These are phyloP conservation scores for Sextonia rubra DNA, from an alignment of 164 flowering plant genomes.

Conservation along the genomic window DNA sequence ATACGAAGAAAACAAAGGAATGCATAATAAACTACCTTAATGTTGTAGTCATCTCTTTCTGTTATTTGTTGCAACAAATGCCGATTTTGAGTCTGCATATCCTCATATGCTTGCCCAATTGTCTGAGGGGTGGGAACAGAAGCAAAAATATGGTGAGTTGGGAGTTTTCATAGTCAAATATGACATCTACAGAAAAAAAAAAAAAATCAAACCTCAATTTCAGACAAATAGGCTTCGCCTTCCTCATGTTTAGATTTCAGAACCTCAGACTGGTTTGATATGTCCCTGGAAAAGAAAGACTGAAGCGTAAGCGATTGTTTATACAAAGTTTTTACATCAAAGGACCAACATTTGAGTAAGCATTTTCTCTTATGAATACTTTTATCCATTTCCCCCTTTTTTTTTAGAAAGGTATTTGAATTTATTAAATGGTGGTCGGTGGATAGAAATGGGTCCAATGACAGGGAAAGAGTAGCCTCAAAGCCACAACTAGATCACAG, in stretches of 20 bases:
- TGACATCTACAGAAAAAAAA: constrained; percentile 5
- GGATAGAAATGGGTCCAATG: no score
- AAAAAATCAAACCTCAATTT: constrained; percentile 72
- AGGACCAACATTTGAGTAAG: not conserved
- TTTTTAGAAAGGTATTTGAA: not conserved
- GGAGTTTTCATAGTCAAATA: not conserved
- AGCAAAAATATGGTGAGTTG: constrained; percentile 2
- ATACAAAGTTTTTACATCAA: not conserved
- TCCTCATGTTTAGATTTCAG: constrained; percentile 88
- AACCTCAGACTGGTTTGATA: constrained; percentile 43
- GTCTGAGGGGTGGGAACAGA: constrained; percentile 49
- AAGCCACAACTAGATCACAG: no score
- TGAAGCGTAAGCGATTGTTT: not conserved
- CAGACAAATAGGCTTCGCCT: constrained; percentile 80
- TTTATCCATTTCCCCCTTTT: no score
- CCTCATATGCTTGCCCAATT: constrained; percentile 96
- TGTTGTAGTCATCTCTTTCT: constrained; percentile 97
- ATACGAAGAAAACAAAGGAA: not conserved
- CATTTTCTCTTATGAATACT: not conserved
- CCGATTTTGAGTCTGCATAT: constrained; percentile 91
- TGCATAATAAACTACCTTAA: constrained; percentile 56
- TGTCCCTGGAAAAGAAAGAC: constrained; percentile 49
- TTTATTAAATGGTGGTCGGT: no score
- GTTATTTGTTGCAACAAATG: constrained; percentile 92
- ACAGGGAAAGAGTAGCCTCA: no score